A percentile compares a stretch with the other conserved stretches of the same genome.
phyloP scores from a whole-genome alignment of 495 filamentous ascomycete species.

The Pyrenula aspistea region DNA sequence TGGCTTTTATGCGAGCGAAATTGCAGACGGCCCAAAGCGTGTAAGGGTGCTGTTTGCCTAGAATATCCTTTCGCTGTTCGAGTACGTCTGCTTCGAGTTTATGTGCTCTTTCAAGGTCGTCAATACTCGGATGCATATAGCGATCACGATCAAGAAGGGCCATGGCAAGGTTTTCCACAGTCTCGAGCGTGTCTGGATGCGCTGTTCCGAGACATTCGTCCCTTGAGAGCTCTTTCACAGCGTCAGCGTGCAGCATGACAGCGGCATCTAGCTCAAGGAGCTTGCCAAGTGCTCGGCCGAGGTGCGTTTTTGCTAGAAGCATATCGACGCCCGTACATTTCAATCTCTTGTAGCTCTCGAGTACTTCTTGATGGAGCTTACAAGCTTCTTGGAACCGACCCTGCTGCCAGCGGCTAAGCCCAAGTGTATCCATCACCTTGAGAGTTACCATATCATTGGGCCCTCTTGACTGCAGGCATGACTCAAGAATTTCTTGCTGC shows the following conservation, averaged over 20 bases:
- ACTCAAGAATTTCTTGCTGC: conserved; percentile 9
- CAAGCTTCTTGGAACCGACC: background rate
- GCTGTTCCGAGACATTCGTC: conserved; percentile 15
- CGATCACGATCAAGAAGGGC: background rate
- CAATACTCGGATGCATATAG: background rate
- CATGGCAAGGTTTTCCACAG: conserved; percentile 9
- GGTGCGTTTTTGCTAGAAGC: background rate
- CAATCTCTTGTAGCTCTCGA: background rate
- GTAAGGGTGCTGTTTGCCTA: conserved; percentile 26
- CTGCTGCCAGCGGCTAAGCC: background rate
- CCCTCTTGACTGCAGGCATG: conserved; percentile 10
- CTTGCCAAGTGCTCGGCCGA: conserved; percentile 3
- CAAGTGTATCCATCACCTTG: conserved; percentile 14
- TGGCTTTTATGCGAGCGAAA: conserved; percentile 16
- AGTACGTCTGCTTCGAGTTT: conserved; percentile 12
- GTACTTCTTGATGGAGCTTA: background rate
- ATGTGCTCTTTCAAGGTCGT: background rate
- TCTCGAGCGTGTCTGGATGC: conserved; percentile 19
- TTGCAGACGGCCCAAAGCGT: conserved; percentile 18
- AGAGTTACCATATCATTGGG: conserved; percentile 13
- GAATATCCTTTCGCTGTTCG: conserved; percentile 11
- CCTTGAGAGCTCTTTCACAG: conserved; percentile 12
- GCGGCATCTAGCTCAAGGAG: conserved; percentile 14
- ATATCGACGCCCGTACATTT: conserved; percentile 5
- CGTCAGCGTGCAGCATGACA: conserved; percentile 9